Evolutionary conservation across 441 rosid genomes (phyloP), one percentile per base, ranked within the genome.

Genomic region (Corymbia citriodora): DNA sequence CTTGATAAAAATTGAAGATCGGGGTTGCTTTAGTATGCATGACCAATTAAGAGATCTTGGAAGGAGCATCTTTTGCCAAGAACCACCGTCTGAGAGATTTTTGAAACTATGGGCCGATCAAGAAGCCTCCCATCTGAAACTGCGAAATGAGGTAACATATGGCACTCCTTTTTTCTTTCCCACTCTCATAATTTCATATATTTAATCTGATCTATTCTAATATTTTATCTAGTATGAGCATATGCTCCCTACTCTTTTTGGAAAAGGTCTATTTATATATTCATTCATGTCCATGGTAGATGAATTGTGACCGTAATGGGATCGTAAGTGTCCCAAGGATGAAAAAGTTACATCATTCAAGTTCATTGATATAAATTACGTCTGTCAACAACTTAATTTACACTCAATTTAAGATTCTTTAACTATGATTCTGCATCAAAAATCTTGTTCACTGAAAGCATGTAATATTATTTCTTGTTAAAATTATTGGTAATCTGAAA

Each of bases 1-100:
- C 65, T 59, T 59, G 10, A 5, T 59, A 57, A 57, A 23, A 57
- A 57, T 57, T 23, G 61, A 6, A 57, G 1, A 23, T 23, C 0
- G 0, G 21, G 63, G 29, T 23, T 1, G 9, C 6, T 57, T 57
- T 57, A 4, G 63, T 6, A 59, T 59, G 65, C 65, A 59, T 59
- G 65, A 59, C 0, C 65, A 25, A 25, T 10, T 59, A 13, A 59
- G n/a, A 61, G 31, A 61, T 27, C 16, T 27, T 27, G 68, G 16
- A 61, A 61, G 31, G n/a, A 11, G 8, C 68, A 61, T 61, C 1
- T 25, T 61, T 27, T 6, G 4, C 16, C 68, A 27, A 11, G 8
- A 8, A 11, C 68, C 27, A 27, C 8, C 4, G 2, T 3, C 4
- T 0, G 4, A 27, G 3, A 59, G 31, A 61, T 27, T 8, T 61